Percentiles rank a stretch among this genome's conserved stretches.
Conservation (phyloP, 2,329 filamentous ascomycete genomes). For the Gyromitra esculenta region DNA sequence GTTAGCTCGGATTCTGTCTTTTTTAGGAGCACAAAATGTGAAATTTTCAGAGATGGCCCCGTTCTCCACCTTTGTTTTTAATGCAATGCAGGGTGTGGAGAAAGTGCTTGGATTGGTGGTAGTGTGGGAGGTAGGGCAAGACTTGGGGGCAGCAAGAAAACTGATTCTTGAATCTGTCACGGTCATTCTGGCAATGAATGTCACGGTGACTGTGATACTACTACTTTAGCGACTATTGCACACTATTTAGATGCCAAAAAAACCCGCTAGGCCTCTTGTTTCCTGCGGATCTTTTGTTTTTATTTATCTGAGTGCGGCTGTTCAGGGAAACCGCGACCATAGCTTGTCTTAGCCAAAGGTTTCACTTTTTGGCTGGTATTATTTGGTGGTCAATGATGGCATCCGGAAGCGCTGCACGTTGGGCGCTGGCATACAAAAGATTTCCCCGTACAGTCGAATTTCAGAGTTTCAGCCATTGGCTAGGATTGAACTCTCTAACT, state of each 20-base stretch:
- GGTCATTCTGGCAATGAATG: no score
- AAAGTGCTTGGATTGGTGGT: not conserved
- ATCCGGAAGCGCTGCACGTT: constrained; percentile 19
- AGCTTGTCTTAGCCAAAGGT: constrained; percentile 19
- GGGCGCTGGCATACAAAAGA: constrained; percentile 12
- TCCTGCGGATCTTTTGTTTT: not conserved
- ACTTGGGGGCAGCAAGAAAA: not conserved
- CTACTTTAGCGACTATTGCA: not conserved
- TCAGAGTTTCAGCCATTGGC: no score
- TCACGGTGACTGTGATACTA: no score
- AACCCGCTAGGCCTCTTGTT: not conserved
- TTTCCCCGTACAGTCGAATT: no score
- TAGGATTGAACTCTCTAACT: no score
- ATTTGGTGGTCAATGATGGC: constrained; percentile 13
- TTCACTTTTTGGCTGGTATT: constrained; percentile 12
- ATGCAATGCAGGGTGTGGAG: not conserved
- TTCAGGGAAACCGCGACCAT: not conserved
- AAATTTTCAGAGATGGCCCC: constrained; percentile 26
- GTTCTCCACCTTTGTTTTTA: constrained; percentile 17
- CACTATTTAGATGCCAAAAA: constrained; percentile 17
- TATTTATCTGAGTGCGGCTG: constrained; percentile 4
- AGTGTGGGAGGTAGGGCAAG: not conserved
- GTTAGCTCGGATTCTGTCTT: constrained; percentile 11
- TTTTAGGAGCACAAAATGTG: constrained; percentile 4
- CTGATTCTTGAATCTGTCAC: no score